phyloP scores from a whole-genome alignment of 352 stramenopile genomes.

The Globisporangium viniferum region DNA sequence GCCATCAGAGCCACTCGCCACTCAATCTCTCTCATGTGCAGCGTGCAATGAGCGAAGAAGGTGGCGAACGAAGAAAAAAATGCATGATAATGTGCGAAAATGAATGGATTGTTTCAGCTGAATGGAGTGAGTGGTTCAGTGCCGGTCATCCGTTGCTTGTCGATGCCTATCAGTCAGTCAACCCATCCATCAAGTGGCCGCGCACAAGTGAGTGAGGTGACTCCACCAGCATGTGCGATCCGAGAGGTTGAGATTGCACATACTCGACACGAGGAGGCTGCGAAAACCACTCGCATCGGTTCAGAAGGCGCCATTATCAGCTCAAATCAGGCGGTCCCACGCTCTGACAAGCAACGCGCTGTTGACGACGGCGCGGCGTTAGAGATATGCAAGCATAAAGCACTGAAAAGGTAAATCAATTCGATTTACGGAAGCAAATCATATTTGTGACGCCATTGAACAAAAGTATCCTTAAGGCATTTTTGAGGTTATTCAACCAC shows the following conservation, averaged over 20 bases:
- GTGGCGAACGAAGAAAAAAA: background rate
- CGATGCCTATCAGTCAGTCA: background rate
- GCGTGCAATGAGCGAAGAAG: background rate
- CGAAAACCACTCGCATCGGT: background rate
- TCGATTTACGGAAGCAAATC: background rate
- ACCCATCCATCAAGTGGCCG: background rate
- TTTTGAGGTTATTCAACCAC: no score
- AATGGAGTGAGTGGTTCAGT: background rate
- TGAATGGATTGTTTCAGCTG: background rate
- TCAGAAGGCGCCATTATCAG: background rate
- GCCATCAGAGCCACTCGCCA: background rate
- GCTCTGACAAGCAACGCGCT: background rate
- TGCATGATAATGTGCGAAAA: background rate
- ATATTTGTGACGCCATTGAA: no score
- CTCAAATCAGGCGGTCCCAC: background rate
- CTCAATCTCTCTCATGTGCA: background rate
- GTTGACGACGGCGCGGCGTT: background rate
- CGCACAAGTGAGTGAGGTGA: no score
- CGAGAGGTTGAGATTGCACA: background rate
- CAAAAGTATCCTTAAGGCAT: no score
- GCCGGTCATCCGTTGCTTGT: background rate
- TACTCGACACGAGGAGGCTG: background rate
- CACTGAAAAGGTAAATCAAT: background rate
- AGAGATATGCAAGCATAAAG: background rate
- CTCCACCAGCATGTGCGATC: no score